These are phyloP conservation scores for Macrophomina pseudophaseolina DNA, from an alignment of 2,329 filamentous ascomycete genomes.

Conservation along the genomic window DNA sequence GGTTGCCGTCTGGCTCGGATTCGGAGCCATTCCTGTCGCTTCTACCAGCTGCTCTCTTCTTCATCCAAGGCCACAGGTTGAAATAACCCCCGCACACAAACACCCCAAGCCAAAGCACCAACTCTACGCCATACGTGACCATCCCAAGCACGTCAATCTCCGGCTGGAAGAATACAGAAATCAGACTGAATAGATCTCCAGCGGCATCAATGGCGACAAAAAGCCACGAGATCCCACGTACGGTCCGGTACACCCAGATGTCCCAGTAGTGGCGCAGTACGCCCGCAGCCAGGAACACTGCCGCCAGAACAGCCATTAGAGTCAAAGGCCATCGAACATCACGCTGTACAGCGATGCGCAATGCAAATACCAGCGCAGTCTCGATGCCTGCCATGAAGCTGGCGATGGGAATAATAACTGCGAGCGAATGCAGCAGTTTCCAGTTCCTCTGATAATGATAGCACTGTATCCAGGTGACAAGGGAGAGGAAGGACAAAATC, in stretches of 20 bases:
- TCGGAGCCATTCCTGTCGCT: background rate
- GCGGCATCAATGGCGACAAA: conserved; percentile 73
- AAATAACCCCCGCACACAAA: conserved; percentile 70
- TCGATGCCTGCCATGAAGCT: conserved; percentile 65
- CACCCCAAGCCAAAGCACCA: conserved; percentile 70
- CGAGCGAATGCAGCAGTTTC: conserved; percentile 47
- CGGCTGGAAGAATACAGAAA: conserved; percentile 67
- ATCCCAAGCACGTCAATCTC: conserved; percentile 65
- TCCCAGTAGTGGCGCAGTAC: conserved; percentile 73
- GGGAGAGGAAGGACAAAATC: conserved; percentile 58
- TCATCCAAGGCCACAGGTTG: conserved; percentile 65
- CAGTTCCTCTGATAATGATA: conserved; percentile 57
- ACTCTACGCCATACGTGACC: conserved; percentile 69
- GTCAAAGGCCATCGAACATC: conserved; percentile 64
- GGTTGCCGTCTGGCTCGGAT: background rate
- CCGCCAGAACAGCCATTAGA: conserved; percentile 70
- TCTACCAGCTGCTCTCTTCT: conserved; percentile 36
- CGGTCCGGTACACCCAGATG: conserved; percentile 69
- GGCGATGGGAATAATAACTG: conserved; percentile 58
- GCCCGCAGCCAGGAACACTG: conserved; percentile 66
- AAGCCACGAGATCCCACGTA: conserved; percentile 72
- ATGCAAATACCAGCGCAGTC: conserved; percentile 62
- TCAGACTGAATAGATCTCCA: conserved; percentile 69
- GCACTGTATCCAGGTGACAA: conserved; percentile 62
- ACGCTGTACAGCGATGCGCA: conserved; percentile 47